Evolutionary conservation across 2,329 filamentous ascomycete genomes (phyloP), one percentile per base, ranked within the genome.

Genomic region (Rhynchosporium graminicola): DNA sequence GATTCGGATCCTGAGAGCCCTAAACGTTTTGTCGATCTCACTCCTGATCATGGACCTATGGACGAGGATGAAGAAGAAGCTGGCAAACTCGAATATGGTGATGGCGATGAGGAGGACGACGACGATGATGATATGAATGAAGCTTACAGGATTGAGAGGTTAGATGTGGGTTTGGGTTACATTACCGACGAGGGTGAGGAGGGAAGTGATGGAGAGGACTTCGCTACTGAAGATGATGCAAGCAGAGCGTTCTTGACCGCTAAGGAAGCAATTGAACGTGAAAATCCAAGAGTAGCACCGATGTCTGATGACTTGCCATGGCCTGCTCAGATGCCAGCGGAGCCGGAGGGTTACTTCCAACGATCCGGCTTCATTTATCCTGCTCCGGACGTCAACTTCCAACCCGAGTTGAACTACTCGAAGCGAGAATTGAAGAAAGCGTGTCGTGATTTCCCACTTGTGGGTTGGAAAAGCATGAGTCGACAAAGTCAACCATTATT

Each of bases 351-450:
- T n/a, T 33, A 50, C 7, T 50, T 50, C 4, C 12, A 50, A 15
- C 10, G 29, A n/a, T 13, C 28, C 1, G 36, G 36, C 6, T 54
- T 54, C 6, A 28, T 26, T 3, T 54, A 54, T 10, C 33, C 33
- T n/a, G 7, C 50, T 28, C 33, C 33, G 3, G 33, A 38, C 3
- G 50, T 54, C 33, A 54, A 54, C 9, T 54, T 54, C 28, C n/a
- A 28, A 28, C 50, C 33, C 15, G 50, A 40, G 33, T n/a, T 54
- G 33, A 54, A 28, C 1, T 54, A 54, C 50, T 54, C 31, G 3
- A 52, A 52, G 15, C 31, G 31, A 51, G 51, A 54, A 42, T 42
- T 54, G 36, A 54, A 54, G 36, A 54, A 54, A 13, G 51, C 51
- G 5, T 42, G 51, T 54, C 33, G 36, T 40, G 36, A 42, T 4